Percentiles rank a stretch among this genome's conserved stretches.
These are phyloP conservation scores for Rhytidiadelphus loreus DNA, from an alignment of 225 moss, liverwort and hornwort genomes.

Conservation along the genomic window DNA sequence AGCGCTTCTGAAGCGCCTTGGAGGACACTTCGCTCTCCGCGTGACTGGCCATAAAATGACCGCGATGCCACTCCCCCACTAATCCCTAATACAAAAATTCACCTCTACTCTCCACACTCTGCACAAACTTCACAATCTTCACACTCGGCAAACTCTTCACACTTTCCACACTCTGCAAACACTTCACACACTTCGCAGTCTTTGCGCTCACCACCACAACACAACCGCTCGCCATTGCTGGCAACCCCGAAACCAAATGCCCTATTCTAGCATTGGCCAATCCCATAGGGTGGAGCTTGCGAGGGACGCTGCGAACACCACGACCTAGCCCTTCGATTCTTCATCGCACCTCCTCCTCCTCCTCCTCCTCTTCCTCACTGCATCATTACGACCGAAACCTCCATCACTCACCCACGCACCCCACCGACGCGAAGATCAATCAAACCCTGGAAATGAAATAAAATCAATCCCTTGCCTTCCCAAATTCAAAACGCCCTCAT, in stretches of 20 bases:
- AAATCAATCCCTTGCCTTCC: background rate
- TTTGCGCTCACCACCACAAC: background rate
- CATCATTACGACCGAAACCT: background rate
- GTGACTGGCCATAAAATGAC: slow-evolving; percentile 18
- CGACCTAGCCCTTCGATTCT: slow-evolving; percentile 5
- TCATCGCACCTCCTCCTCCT: background rate
- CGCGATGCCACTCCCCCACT: background rate
- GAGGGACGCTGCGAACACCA: background rate
- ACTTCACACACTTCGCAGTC: background rate
- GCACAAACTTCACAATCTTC: background rate
- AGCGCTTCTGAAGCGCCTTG: slow-evolving; percentile 82
- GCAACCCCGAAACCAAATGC: background rate
- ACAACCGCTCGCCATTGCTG: background rate
- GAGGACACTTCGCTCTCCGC: slow-evolving; percentile 30
- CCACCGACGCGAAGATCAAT: background rate
- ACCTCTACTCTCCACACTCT: background rate
- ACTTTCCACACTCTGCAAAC: background rate
- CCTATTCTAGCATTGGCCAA: slow-evolving; percentile 5
- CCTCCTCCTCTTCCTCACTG: background rate
- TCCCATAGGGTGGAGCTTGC: background rate
- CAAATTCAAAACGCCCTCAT: background rate
- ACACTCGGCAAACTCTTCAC: background rate
- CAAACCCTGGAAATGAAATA: slow-evolving; percentile 2
- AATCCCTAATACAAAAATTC: background rate
- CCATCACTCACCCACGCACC: background rate